Evolutionary conservation across 768 basidiomycete species (phyloP), one percentile per base, ranked within the genome.

Genomic region (Agaricus subrufescens): DNA sequence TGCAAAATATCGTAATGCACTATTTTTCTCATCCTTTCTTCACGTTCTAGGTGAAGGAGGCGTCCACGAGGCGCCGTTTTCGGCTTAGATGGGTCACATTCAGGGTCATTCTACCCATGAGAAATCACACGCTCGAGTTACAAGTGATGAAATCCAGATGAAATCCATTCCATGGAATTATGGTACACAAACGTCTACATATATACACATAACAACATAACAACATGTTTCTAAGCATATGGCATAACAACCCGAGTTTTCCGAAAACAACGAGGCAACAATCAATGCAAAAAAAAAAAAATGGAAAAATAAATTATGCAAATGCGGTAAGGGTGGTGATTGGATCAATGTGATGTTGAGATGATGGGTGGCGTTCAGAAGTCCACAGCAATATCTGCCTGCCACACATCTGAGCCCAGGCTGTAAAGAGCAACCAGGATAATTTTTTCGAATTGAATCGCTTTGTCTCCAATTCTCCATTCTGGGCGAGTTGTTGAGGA

Each of bases 361-460:
- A 50, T 34, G 34, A 47, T 47, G 46, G 48, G 26, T 37, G n/a
- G 27, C 15, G 15, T 26, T 42, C 42, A 56, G 34, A 56, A 43
- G 50, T 81, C 77, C 23, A 78, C 58, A 38, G 72, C 75, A 15
- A 81, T 70, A 26, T 82, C 80, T 0, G 80, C 80, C 63, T 81
- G 75, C 81, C 79, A 82, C 4, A 71, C 63, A 55, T 79, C 72
- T n/a, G 75, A 74, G 50, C 67, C 69, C 25, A 69, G 66, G 48
- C 82, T 79, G 63, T 69, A 68, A 6, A 81, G 58, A 0, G 71
- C 70, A 3, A 78, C 64, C 3, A 82, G 72, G 26, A 76, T 65
- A 43, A 82, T 63, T 42, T 77, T 71, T 29, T 79, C 73, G 59
- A 75, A 75, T 3, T 70, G 62, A 14, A 81, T 72, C 0, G 69